Conservation (phyloP, 2,329 filamentous ascomycete species). For the Fonsecaea pugnacius region DNA sequence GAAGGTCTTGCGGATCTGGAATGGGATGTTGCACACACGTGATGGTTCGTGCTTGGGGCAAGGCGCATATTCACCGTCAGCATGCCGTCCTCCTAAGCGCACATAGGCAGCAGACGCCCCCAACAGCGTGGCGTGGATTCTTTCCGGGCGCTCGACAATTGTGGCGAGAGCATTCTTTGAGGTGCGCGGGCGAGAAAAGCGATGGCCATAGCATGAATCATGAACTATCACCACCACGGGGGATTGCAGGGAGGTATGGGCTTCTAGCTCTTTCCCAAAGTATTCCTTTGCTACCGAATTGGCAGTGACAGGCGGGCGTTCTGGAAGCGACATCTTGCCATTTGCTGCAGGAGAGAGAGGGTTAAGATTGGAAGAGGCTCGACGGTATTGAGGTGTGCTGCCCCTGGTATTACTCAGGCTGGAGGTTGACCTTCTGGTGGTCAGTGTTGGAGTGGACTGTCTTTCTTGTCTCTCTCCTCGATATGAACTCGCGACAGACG, state of each 20-base stretch:
- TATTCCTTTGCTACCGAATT: conserved; percentile 67
- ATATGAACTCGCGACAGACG: conserved; percentile 34
- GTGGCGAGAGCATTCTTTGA: conserved; percentile 71
- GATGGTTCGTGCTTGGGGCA: conserved; percentile 53
- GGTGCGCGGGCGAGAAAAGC: conserved; percentile 81
- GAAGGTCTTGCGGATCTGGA: conserved; percentile 80
- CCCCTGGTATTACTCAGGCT: conserved; percentile 34
- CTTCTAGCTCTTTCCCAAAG: conserved; percentile 70
- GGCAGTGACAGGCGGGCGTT: conserved; percentile 53
- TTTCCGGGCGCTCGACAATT: conserved; percentile 92
- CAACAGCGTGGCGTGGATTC: conserved; percentile 80
- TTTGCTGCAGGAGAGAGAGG: conserved; percentile 50
- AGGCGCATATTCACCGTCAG: conserved; percentile 69
- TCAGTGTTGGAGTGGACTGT: conserved; percentile 30
- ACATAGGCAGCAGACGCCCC: conserved; percentile 89
- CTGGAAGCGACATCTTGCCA: conserved; percentile 44
- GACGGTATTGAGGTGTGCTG: conserved; percentile 38
- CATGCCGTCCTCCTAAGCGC: conserved; percentile 75
- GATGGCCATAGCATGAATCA: conserved; percentile 93
- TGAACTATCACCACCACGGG: conserved; percentile 84
- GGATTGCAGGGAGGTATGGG: conserved; percentile 59
- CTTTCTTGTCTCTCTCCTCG: conserved; percentile 28
- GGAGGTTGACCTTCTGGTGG: conserved; percentile 30
- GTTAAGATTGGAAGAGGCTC: conserved; percentile 43
- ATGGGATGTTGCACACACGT: conserved; percentile 56